Base-by-base conservation (phyloP, 257 asterid genomes). In the Penstemon newberryi region DNA sequence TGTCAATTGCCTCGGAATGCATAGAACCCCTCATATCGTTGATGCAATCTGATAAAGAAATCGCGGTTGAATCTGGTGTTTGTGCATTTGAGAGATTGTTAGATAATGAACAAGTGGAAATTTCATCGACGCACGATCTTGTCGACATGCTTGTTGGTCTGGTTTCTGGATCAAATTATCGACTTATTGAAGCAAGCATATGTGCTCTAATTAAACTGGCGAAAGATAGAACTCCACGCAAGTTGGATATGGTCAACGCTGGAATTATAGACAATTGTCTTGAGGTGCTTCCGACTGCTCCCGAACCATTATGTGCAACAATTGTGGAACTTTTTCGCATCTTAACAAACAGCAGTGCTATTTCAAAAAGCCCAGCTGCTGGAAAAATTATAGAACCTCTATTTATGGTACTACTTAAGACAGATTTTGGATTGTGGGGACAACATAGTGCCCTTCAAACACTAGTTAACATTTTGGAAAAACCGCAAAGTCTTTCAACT, bases 401-500 rank as follows among this genome's bases (percentile, higher is more conserved):
- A 56, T 87, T 92, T 79, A 56, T 56, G 80, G 81, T 92, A 54
- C 83, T 89, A 74, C 86, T 81, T 49, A 79, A 87, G 73, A 73
- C 83, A 57, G 98, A 92, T 83, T 73, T 89, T 49, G 87, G 89
- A 60, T 72, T 84, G 63, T 80, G 86, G 90, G 98, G 98, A 66
- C 98, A 92, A 63, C 96, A 92, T 70, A 89, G 98, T 79, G 90
- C 95, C 69, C 60, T 92, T 71, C 96, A 92, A 82, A 87, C 96
- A 43, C 96, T 92, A 60, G 90, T 92, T 65, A 92, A 92, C 77
- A 78, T 92, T 67, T 76, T 92, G 70, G 98, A 92, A 86, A 92
- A 92, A 77, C 96, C 98, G 50, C 90, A 86, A 58, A 79, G 89
- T 74, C 87, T 89, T 56, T 79, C 83, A 36, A 70, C 85, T 76